Percentiles rank a stretch among this genome's conserved stretches.
Evolutionary conservation across 768 basidiomycete genomes (phyloP).

Genomic region (Cyclocybe aegerita): DNA sequence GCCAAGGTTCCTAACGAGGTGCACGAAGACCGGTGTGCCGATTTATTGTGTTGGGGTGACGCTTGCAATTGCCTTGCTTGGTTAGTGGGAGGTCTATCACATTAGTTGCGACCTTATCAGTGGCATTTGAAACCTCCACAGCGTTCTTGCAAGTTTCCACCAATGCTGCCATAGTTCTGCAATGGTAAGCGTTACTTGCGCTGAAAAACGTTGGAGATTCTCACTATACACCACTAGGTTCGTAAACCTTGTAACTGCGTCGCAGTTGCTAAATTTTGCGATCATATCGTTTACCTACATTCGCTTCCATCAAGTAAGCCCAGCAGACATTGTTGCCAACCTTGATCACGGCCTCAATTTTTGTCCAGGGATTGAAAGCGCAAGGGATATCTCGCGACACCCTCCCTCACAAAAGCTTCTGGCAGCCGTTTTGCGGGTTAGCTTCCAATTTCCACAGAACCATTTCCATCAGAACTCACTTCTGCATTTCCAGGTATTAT

Average conservation of each 20-base stretch:
- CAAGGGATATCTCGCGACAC: constrained; percentile 45
- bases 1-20: constrained; percentile 50
- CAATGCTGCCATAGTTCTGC: constrained; percentile 44
- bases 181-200: constrained; percentile 32
- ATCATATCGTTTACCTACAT: constrained; percentile 48
- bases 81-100: constrained; percentile 22
- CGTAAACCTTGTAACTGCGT: constrained; percentile 48
- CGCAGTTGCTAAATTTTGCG: constrained; percentile 47
- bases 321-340: not conserved
- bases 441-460: not conserved
- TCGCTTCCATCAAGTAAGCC: constrained; percentile 42
- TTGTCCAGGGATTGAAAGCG: constrained; percentile 37
- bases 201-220: not conserved
- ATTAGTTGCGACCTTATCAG: not conserved
- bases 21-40: constrained; percentile 58
- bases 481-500: constrained; percentile 36
- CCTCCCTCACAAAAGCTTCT: constrained; percentile 44
- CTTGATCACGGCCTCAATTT: not conserved
- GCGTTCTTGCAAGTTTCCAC: constrained; percentile 52
- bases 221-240: constrained; percentile 29
- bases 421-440: constrained; percentile 53
- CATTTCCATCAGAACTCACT: not conserved
- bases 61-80: constrained; percentile 34
- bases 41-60: constrained; percentile 49
- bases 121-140: constrained; percentile 10